phyloP scores from a whole-genome alignment of 192 early-diverging fungal species.

The Umbelopsis ramanniana region DNA sequence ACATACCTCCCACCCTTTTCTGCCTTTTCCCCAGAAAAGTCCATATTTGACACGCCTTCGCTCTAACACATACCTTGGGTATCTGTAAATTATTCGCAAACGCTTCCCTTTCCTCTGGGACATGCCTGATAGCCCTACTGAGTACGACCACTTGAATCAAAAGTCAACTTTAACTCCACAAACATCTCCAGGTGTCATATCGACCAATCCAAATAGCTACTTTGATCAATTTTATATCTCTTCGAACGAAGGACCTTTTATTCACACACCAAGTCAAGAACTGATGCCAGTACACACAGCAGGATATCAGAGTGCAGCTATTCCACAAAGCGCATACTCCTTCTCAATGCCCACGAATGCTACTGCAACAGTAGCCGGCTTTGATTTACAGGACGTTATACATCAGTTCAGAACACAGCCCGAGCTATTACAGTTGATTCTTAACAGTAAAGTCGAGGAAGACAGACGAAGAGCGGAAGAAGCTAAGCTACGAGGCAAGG shows the following conservation, averaged over 20 bases:
- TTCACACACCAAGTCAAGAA: not conserved
- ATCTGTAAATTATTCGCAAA: no score
- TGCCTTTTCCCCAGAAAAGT: not conserved
- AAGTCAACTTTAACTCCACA: not conserved
- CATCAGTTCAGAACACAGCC: slow-evolving; percentile 52
- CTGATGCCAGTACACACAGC: slow-evolving; percentile 6
- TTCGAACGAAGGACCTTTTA: not conserved
- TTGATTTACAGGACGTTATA: slow-evolving; percentile 56
- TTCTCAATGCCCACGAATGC: not conserved
- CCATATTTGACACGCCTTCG: no score
- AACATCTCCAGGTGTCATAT: not conserved
- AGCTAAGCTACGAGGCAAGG: slow-evolving; percentile 53
- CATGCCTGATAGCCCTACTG: slow-evolving; percentile 2
- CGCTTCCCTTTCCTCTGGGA: slow-evolving; percentile 5
- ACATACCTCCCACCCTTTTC: not conserved
- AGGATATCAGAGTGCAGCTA: not conserved
- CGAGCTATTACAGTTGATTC: slow-evolving; percentile 58
- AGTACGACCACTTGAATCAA: not conserved
- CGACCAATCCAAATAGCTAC: no score
- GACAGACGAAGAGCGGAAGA: slow-evolving; percentile 61
- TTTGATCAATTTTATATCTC: not conserved
- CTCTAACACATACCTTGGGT: not conserved
- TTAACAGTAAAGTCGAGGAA: slow-evolving; percentile 60
- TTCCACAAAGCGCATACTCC: not conserved
- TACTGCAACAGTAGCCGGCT: slow-evolving; percentile 23